Evolutionary conservation across 2,329 filamentous ascomycete species (phyloP), one percentile per base, ranked within the genome.

Genomic region (Magnaporthales sp.): DNA sequence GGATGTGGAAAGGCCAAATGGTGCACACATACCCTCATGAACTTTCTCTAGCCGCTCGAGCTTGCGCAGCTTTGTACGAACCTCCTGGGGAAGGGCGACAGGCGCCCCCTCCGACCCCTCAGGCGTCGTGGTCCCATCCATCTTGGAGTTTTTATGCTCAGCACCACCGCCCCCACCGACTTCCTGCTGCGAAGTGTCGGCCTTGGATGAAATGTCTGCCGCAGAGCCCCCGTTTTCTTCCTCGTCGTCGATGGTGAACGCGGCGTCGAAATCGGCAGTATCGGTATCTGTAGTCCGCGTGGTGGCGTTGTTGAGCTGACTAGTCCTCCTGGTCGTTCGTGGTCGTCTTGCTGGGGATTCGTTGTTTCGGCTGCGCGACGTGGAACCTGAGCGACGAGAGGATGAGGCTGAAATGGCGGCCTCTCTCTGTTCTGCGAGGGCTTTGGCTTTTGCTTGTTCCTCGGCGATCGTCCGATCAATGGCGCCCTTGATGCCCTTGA

Each of bases 391-490:
- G 66, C 80, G 76, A 69, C 81, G 76, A 68, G 80, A 74, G 66
- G 83, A 71, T 73, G 81, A 68, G 73, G 76, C 73, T 72, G 79
- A 72, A 19, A 19, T 27, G 56, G 56, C 78, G 77, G 71, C 76
- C 73, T 72, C 83, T 31, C 64, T 78, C 65, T 81, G 80, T 5
- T 81, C 75, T 69, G 81, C 73, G 56, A 79, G 72, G 64, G 81
- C 78, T 74, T 86, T 86, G 75, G 93, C 90, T 67, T 91, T 90
- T 67, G 92, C 91, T 78, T 96, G 92, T 79, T 97, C 93, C 80
- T 97, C 92, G 73, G 92, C 91, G 73, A 97, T 95, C 73, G 90
- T 90, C 73, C 89, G 88, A 76, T 96, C 91, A 76, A 96, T 92
- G 68, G 90, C 91, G 73, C 90, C 91, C 80, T 92, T 91, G 72